Conservation (phyloP, 768 basidiomycete species). For the Lentinula detonsa region DNA sequence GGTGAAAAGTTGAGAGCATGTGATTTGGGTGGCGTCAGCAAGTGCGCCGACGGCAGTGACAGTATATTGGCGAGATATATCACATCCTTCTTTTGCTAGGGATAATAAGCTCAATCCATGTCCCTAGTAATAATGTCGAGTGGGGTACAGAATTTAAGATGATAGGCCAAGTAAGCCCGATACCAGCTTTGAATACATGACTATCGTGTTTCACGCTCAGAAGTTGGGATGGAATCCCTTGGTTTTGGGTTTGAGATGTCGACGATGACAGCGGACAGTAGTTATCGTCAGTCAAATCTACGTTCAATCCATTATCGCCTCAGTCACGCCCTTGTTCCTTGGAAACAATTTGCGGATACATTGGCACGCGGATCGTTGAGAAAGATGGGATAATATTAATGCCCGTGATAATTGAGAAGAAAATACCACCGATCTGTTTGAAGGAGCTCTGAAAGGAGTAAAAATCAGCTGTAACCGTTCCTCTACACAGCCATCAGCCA, state of each 20-base stretch:
- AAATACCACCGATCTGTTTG: not conserved
- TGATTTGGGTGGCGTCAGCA: not conserved
- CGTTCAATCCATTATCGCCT: not conserved
- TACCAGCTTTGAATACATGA: too few species aligned
- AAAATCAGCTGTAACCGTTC: not conserved
- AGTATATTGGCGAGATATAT: too few species aligned
- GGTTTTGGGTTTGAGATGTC: not conserved
- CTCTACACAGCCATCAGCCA: not conserved
- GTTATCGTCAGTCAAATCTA: not conserved
- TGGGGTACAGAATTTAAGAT: too few species aligned
- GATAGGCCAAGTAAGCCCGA: too few species aligned
- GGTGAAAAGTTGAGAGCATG: not conserved
- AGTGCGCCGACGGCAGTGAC: too few species aligned
- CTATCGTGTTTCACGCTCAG: too few species aligned
- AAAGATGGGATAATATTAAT: not conserved
- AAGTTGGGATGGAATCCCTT: too few species aligned
- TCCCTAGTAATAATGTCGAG: too few species aligned
- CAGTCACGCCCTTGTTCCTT: too few species aligned
- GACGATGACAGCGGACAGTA: not conserved
- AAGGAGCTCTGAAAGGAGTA: not conserved
- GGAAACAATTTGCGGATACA: not conserved
- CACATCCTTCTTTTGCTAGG: too few species aligned
- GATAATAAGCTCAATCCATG: too few species aligned
- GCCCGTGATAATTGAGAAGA: not conserved
- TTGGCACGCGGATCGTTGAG: not conserved